Evolutionary conservation across 2,329 filamentous ascomycete genomes (phyloP).

Genomic region (Hymenoscyphus infarciens): DNA sequence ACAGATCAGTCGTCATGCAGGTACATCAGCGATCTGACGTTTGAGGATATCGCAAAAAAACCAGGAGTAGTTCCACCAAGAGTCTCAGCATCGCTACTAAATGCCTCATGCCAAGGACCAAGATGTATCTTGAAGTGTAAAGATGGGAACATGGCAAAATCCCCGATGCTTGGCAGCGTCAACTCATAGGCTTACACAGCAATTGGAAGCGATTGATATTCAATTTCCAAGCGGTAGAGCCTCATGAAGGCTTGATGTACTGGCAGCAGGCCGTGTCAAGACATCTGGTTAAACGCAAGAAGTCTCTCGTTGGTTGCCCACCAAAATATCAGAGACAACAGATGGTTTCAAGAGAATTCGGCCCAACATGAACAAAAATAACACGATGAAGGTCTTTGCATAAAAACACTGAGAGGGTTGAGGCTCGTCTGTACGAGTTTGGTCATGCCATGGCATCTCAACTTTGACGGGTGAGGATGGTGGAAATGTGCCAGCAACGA

Average conservation of each 20-base stretch:
- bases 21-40: background rate
- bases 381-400: background rate
- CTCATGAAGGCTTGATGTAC: background rate
- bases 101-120: background rate
- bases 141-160: background rate
- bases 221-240: background rate
- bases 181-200: background rate
- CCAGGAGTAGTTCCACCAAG: background rate
- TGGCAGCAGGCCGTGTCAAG: no score
- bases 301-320: background rate
- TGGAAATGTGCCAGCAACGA: background rate
- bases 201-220: background rate
- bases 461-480: background rate
- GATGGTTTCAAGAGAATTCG: background rate
- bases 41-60: background rate
- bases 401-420: background rate
- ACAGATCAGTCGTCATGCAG: background rate
- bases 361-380: background rate
- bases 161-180: background rate
- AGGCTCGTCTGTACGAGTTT: background rate
- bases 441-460: background rate
- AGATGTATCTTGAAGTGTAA: background rate
- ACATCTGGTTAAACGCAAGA: no score
- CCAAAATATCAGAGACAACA: background rate
- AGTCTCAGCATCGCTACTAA: slow-evolving; percentile 1